Percentiles rank a stretch among this genome's conserved stretches.
phyloP scores from a whole-genome alignment of 768 basidiomycete genomes.

The Inosperma sp. region DNA sequence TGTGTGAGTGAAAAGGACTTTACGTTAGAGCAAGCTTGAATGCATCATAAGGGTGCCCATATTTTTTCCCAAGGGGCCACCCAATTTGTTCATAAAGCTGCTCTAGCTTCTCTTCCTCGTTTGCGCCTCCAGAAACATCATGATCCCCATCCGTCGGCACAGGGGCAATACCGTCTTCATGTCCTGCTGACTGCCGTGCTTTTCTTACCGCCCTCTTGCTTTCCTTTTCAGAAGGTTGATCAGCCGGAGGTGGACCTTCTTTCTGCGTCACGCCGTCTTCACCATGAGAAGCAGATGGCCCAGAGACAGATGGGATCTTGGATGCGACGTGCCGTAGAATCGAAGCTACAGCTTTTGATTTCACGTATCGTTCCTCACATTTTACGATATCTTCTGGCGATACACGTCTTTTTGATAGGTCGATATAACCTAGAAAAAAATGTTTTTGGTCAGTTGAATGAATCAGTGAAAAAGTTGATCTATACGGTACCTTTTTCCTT shows the following conservation, averaged over 20 bases:
- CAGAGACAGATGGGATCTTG: constrained; percentile 54
- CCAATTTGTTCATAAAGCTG: constrained; percentile 84
- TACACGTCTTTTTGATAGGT: constrained; percentile 96
- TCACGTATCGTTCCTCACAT: constrained; percentile 98
- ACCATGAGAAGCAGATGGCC: constrained; percentile 29
- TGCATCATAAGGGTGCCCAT: constrained; percentile 94
- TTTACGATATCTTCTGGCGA: constrained; percentile 98
- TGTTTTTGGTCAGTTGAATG: not conserved
- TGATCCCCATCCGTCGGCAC: constrained; percentile 43
- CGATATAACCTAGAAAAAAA: constrained; percentile 77
- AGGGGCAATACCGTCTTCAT: constrained; percentile 18
- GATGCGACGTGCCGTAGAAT: constrained; percentile 90
- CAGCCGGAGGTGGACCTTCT: constrained; percentile 22
- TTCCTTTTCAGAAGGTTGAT: constrained; percentile 44
- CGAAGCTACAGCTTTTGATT: constrained; percentile 92
- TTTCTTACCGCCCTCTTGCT: constrained; percentile 39
- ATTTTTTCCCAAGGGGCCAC: constrained; percentile 90
- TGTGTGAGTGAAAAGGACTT: no score
- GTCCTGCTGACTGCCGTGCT: constrained; percentile 37
- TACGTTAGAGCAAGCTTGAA: constrained; percentile 96
- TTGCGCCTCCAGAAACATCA: constrained; percentile 39
- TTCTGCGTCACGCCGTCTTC: not conserved
- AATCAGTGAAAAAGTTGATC: not conserved
- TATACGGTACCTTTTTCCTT: constrained; percentile 85
- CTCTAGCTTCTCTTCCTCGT: constrained; percentile 79